Evolutionary conservation across 2,329 filamentous ascomycete genomes (phyloP), one percentile per base, ranked within the genome.

Genomic region (Ascosphaera apis): DNA sequence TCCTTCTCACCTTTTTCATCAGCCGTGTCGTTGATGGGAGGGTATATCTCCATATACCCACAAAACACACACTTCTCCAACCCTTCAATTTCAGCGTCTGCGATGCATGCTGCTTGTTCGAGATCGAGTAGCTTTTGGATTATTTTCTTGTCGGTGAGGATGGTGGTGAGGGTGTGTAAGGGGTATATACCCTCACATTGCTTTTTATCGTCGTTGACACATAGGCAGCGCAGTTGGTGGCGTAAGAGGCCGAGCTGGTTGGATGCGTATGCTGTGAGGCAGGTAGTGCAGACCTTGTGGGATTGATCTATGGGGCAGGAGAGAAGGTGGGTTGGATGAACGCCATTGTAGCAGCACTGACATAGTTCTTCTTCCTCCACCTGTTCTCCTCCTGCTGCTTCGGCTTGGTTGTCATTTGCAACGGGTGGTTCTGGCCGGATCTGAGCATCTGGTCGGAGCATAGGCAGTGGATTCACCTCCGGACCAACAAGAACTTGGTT

Each of bases 21-120:
- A n/a, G n/a, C n/a, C n/a, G n/a, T n/a, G 13, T 68, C 55, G 13
- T 76, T 69, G 1, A 76, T 55, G 0, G 77, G 67, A 0, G 69
- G 70, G 42, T 71, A 78, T 40, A 82, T 76, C 23, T 72, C 77
- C 31, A 78, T 80, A 56, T 70, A 91, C 15, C 78, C 72, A 51
- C 82, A 91, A 48, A 83, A 88, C 0, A 81, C 80, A 44, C 82
- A 91, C 21, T 67, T 70, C 21, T 68, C 76, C 1, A 91, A 65
- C 41, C 74, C 70, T 30, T 82, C 71, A 25, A 91, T 65, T 0
- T 65, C 69, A 1, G 80, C 78, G 41, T 69, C 60, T n/a, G 69
- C 66, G 28, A 91, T 60, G 16, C 70, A 66, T 13, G 73, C 65
- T 45, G 77, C 69, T 50, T 79, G 72, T 48, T 84, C 76, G 36